Conservation (phyloP, 1,284 basidiomycete genomes). For the Trichosporon coremiiforme region DNA sequence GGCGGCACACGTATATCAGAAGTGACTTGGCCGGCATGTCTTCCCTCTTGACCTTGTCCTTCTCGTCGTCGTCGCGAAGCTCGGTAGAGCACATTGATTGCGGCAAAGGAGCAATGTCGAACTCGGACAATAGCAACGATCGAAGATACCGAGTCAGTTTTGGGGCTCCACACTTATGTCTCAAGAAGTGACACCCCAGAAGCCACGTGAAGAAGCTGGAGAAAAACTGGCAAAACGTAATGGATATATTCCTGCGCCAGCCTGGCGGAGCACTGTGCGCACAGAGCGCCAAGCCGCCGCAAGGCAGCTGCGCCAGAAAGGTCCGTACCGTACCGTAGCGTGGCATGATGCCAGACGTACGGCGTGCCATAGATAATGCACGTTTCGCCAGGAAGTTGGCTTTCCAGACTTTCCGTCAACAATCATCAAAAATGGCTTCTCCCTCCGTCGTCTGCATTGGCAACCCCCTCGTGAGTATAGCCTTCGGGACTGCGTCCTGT, state of each 20-base stretch:
- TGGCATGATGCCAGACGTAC: neutral
- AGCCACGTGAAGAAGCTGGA: neutral
- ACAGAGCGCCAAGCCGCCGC: conserved; percentile 3
- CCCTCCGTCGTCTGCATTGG: conserved; percentile 74
- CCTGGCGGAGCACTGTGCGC: neutral
- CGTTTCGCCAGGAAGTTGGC: neutral
- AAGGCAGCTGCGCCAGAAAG: conserved; percentile 4
- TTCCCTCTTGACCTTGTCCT: neutral
- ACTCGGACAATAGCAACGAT: neutral
- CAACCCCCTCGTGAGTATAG: conserved; percentile 67
- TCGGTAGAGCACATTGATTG: conserved; percentile 3
- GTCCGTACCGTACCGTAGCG: conserved; percentile 12
- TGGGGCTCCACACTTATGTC: neutral
- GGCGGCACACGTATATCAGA: conserved; percentile 47
- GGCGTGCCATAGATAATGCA: conserved; percentile 8
- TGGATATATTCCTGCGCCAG: neutral
- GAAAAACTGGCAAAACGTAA: neutral
- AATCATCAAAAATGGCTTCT: conserved; percentile 29
- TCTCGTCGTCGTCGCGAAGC: neutral
- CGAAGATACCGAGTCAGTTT: neutral
- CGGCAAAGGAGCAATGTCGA: neutral
- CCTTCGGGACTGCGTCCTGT: too few species aligned
- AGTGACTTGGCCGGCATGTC: conserved; percentile 23
- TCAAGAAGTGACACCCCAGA: neutral
- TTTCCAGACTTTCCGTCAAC: conserved; percentile 8